Conservation (phyloP, 441 rosid genomes). For the Adansonia gregorii region DNA sequence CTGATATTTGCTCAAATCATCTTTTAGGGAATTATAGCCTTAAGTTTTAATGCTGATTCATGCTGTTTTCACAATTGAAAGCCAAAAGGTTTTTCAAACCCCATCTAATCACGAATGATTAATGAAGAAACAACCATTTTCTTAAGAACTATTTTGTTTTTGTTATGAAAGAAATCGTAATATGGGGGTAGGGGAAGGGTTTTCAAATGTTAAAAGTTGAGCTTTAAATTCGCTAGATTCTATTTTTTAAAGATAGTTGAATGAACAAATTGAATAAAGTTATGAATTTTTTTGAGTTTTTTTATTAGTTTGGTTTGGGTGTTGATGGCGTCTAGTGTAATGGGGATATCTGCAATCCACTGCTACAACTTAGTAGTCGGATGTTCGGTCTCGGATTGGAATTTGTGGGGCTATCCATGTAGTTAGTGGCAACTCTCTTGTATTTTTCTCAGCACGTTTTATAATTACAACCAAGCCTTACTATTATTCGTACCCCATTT, state of each 20-base stretch:
- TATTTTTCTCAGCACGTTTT: background rate
- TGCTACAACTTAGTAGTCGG: background rate
- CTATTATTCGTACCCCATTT: background rate
- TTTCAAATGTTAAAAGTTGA: too few relatives aligned
- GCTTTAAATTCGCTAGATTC: too few relatives aligned
- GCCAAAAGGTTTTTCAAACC: background rate
- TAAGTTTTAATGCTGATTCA: background rate
- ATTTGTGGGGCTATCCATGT: background rate
- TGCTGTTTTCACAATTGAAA: background rate
- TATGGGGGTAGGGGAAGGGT: too few relatives aligned
- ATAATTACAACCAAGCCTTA: background rate
- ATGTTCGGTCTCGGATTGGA: background rate
- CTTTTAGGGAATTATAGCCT: constrained; percentile 4
- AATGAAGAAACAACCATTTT: constrained; percentile 9
- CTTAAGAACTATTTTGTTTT: background rate
- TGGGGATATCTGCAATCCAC: background rate
- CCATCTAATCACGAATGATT: background rate
- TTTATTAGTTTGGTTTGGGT: background rate
- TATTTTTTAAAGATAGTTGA: too few relatives aligned
- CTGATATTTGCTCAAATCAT: background rate
- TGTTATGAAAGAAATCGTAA: too few relatives aligned
- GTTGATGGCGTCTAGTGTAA: background rate
- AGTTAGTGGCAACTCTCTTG: background rate
- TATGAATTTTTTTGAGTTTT: too few relatives aligned
- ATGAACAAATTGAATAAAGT: too few relatives aligned